Evolutionary conservation across 1,139 yeast genomes (phyloP).

Genomic region (Kurtzmaniella quercitrusa): DNA sequence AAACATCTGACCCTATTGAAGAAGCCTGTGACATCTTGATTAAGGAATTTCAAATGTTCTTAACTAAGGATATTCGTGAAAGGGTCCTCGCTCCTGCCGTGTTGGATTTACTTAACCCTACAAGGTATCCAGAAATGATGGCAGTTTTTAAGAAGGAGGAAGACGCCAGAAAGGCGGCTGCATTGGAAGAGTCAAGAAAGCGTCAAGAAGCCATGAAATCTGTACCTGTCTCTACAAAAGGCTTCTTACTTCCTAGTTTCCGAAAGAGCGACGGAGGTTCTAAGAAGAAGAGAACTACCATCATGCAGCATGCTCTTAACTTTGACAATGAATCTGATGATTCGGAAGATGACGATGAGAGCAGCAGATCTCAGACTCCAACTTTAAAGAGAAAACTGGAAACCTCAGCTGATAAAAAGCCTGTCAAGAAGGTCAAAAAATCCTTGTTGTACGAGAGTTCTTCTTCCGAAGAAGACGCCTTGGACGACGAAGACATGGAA

Average conservation of each 20-base stretch:
- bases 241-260: conserved; percentile 36
- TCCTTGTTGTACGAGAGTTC: conserved; percentile 29
- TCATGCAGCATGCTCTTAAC: conserved; percentile 70
- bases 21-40: conserved; percentile 59
- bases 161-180: conserved; percentile 20
- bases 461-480: conserved; percentile 13
- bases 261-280: conserved; percentile 17
- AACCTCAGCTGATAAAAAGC: conserved; percentile 20
- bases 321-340: conserved; percentile 45
- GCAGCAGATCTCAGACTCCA: conserved; percentile 42
- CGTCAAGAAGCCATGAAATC: conserved; percentile 15
- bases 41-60: conserved; percentile 59
- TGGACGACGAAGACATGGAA: conserved; percentile 7
- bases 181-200: conserved; percentile 16
- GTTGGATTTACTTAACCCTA: conserved; percentile 57
- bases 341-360: conserved; percentile 26
- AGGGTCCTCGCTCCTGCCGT: conserved; percentile 71
- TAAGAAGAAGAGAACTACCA: conserved; percentile 22
- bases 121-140: conserved; percentile 51
- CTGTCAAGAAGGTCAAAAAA: conserved; percentile 18
- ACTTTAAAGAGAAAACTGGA: conserved; percentile 30
- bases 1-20: conserved; percentile 31
- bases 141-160: conserved; percentile 40
- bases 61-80: conserved; percentile 71
- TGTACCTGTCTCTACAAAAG: not conserved